Base-by-base conservation (phyloP, 768 basidiomycete species). In the Amanita jacksonii region DNA sequence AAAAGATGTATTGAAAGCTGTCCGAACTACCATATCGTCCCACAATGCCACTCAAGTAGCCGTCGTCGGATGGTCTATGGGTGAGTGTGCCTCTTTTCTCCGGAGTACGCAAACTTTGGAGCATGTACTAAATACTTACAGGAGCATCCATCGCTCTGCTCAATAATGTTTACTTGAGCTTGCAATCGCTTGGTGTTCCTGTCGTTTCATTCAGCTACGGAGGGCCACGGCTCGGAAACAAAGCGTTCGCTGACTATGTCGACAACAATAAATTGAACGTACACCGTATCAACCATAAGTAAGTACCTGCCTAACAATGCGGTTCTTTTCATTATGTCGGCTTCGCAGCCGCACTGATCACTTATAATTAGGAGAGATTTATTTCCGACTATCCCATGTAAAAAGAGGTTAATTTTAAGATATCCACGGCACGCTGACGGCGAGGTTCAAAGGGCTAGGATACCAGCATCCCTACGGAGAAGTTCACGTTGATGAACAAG, bases 141-240 rank as follows among this genome's bases (percentile, higher is more conserved):
- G 62, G 64, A 31, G 65, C 60, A 35, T 65, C 69, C 4, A 51
- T 68, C 20, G 57, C 63, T 19, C 63, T 77, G 3, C 58, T 77
- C 30, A 73, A 76, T 43, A 61, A 69, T 6, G 61, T 77, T n/a
- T 75, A 66, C 54, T 64, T 78, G 4, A 71, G 72, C 13, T 56
- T 75, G 16, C 69, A 74, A 45, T 56, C 79, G 23, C 64, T 73
- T 3, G 58, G 53, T 9, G 62, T 66, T 3, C 57, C 60, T 6
- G 58, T 69, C 54, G 60, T 48, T 22, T 58, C 60, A 9, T 57
- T 72, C 20, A 62, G 62, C 0, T 73, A 69, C 50, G 70, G 70
- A 1, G 54, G 67, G 60, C 20, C 44, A 12, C 38, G 58, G 62
- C 61, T 66, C 16, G 66, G 67, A 30, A 68, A 70, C 43, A 41